Evolutionary conservation across 2,329 filamentous ascomycete genomes (phyloP).

Genomic region (Monilinia laxa): DNA sequence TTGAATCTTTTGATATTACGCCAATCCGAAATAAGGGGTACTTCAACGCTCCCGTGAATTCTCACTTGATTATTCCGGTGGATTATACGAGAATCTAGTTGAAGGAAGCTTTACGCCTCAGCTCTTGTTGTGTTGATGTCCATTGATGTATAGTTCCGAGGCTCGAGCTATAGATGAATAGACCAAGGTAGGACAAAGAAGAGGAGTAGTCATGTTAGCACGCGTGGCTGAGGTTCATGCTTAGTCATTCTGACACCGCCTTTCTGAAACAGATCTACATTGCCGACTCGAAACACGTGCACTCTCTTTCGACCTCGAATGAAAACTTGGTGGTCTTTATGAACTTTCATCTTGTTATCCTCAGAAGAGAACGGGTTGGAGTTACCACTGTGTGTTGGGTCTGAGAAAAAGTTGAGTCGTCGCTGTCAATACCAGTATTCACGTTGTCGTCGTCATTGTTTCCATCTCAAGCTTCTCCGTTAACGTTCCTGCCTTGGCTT

Average conservation of each 20-base stretch:
- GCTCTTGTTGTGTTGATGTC: background rate
- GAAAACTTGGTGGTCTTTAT: no score
- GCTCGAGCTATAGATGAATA: background rate
- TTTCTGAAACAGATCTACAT: background rate
- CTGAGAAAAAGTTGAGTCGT: background rate
- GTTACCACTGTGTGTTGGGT: no score
- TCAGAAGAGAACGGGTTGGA: no score
- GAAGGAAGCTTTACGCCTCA: background rate
- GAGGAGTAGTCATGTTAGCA: background rate
- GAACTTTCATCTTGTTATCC: background rate
- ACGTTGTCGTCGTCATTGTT: no score
- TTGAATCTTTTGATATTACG: background rate
- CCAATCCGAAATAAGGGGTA: background rate
- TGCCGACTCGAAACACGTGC: background rate
- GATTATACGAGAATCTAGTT: background rate
- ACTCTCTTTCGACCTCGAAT: background rate
- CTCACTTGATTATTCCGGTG: background rate
- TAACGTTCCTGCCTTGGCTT: no score
- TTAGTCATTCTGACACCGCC: background rate
- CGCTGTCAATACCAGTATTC: no score
- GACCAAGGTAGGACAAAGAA: no score
- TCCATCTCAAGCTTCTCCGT: no score
- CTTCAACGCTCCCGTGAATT: background rate
- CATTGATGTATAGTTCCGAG: background rate
- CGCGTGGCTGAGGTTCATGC: background rate